phyloP scores from a whole-genome alignment of 441 rosid species.

The Biscutella laevigata region DNA sequence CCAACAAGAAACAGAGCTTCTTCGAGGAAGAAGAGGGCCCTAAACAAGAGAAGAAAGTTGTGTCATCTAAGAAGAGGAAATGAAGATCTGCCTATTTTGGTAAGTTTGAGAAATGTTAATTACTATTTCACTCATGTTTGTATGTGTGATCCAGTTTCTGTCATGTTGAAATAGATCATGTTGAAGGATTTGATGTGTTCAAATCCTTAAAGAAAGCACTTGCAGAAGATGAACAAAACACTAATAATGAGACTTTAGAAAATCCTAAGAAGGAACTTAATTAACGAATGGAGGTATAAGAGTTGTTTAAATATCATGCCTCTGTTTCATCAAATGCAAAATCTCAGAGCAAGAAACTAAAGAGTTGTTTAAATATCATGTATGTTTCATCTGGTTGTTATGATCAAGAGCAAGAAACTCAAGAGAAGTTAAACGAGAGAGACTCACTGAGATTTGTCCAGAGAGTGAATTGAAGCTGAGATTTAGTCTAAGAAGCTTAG shows the following conservation, averaged over 20 bases:
- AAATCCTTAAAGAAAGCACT: slow-evolving; percentile 37
- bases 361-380: no score
- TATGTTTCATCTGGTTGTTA: no score
- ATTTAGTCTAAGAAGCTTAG: slow-evolving; percentile 59
- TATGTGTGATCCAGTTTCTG: neutral
- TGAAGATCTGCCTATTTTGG: slow-evolving; percentile 44
- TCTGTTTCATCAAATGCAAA: neutral
- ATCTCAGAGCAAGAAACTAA: no score
- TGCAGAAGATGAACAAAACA: slow-evolving; percentile 13
- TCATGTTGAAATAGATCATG: slow-evolving; percentile 29
- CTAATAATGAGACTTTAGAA: slow-evolving; percentile 24
- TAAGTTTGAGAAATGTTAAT: neutral
- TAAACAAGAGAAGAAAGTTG: slow-evolving; percentile 23
- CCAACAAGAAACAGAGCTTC: slow-evolving; percentile 28
- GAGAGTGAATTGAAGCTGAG: slow-evolving; percentile 55
- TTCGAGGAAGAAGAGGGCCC: slow-evolving; percentile 25
- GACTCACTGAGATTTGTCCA: slow-evolving; percentile 41
- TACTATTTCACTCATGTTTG: neutral
- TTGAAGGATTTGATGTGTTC: slow-evolving; percentile 77
- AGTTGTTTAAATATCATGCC: neutral
- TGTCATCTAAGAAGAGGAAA: slow-evolving; percentile 50
- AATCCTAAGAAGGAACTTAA: slow-evolving; percentile 44
- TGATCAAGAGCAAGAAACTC: slow-evolving; percentile 53
- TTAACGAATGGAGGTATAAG: slow-evolving; percentile 60
- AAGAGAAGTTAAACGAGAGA: slow-evolving; percentile 41